Conservation (phyloP, 2,329 filamentous ascomycete genomes). For the Aspergillus sp. region DNA sequence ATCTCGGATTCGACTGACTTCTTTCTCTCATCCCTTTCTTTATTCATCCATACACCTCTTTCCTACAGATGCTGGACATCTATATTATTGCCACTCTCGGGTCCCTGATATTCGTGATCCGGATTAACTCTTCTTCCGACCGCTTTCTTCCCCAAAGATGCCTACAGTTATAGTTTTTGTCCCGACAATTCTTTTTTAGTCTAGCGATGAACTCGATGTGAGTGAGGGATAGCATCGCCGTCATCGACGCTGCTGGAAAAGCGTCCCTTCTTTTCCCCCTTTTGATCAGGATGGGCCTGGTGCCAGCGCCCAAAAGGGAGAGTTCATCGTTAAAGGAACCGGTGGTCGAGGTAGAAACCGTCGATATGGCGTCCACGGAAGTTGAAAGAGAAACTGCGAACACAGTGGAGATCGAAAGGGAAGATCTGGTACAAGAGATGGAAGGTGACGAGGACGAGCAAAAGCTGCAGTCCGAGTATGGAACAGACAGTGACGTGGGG, state of each 20-base stretch:
- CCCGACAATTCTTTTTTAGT: conserved; percentile 9
- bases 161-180: conserved; percentile 9
- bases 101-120: conserved; percentile 11
- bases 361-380: conserved; percentile 20
- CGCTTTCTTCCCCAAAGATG: conserved; percentile 13
- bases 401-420: conserved; percentile 19
- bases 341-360: conserved; percentile 29
- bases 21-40: neutral
- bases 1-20: neutral
- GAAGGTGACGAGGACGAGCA: conserved; percentile 21
- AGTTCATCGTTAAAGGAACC: conserved; percentile 26
- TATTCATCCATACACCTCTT: neutral
- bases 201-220: conserved; percentile 27
- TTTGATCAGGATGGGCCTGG: conserved; percentile 31
- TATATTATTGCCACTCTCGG: neutral
- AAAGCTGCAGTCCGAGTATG: conserved; percentile 27
- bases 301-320: conserved; percentile 27
- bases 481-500: conserved; percentile 29
- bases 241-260: conserved; percentile 24
- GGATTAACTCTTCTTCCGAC: conserved; percentile 24
- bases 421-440: conserved; percentile 21
- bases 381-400: conserved; percentile 16
- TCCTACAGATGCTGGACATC: neutral
- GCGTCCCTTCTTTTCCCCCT: conserved; percentile 19
- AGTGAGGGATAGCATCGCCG: conserved; percentile 11